These are phyloP conservation scores for Akanthomyces lecanii DNA, from an alignment of 2,329 filamentous ascomycete genomes.

Conservation along the genomic window DNA sequence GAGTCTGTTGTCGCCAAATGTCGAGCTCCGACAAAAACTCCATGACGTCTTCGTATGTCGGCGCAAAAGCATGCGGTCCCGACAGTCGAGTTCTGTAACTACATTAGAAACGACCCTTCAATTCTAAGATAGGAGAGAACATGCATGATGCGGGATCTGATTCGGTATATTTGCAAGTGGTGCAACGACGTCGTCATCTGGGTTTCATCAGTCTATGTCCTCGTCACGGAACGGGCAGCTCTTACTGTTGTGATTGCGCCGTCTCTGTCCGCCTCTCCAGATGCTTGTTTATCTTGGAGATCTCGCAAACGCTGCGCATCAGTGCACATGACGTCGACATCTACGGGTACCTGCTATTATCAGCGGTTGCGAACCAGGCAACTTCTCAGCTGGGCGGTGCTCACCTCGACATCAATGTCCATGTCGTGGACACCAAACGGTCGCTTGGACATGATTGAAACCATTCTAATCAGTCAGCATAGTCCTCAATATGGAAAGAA, in stretches of 20 bases:
- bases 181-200: neutral
- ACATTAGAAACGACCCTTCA: neutral
- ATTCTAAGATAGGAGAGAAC: neutral
- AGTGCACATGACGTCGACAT: constrained; percentile 5
- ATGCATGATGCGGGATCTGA: constrained; percentile 1
- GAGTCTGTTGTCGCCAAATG: constrained; percentile 9
- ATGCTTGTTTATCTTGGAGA: neutral
- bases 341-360: neutral
- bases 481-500: too few species aligned
- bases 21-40: constrained; percentile 10
- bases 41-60: constrained; percentile 11
- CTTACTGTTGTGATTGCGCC: neutral
- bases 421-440: constrained; percentile 12
- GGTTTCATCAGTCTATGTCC: neutral
- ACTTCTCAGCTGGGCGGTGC: neutral
- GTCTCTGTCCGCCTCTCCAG: neutral
- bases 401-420: constrained; percentile 12
- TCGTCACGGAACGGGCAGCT: too few species aligned
- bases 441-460: constrained; percentile 11
- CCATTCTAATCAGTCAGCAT: neutral
- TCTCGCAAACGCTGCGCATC: neutral
- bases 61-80: constrained; percentile 4
- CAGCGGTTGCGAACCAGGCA: too few species aligned
- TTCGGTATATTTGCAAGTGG: constrained; percentile 5
- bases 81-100: constrained; percentile 3